phyloP scores from a whole-genome alignment of 179 eudicot species.

The Carnegiea gigantea region DNA sequence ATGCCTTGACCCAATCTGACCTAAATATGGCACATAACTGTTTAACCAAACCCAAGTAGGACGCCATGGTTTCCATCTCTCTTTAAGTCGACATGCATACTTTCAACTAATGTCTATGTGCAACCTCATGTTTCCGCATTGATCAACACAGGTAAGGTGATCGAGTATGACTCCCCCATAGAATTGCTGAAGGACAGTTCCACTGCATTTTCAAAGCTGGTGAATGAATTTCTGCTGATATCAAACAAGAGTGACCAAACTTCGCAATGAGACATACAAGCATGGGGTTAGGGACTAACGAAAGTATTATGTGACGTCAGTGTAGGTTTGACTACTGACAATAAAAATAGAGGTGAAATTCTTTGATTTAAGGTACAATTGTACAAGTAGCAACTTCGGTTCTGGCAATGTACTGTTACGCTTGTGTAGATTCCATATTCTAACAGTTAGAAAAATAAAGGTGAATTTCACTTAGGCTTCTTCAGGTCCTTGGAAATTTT shows the following conservation, averaged over 20 bases:
- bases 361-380: not conserved
- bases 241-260: conserved; percentile 38
- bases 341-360: conserved; percentile 10
- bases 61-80: no score
- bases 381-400: not conserved
- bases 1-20: no score
- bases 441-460: conserved; percentile 12
- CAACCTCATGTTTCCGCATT: not conserved
- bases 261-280: not conserved
- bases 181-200: conserved; percentile 50
- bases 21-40: no score
- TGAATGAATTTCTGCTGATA: conserved; percentile 60
- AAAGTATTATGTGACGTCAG: not conserved
- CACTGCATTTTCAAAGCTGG: conserved; percentile 76
- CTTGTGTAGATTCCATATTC: not conserved
- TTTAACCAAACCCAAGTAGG: no score
- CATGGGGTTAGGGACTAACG: conserved; percentile 1
- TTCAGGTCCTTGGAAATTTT: no score
- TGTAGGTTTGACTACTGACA: not conserved
- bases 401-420: not conserved
- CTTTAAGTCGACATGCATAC: no score
- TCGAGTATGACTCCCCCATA: conserved; percentile 69
- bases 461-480: not conserved
- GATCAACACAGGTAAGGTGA: conserved; percentile 48
- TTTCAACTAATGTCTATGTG: not conserved